Conservation (phyloP, 352 stramenopile species). For the Globisporangium nodosum region DNA sequence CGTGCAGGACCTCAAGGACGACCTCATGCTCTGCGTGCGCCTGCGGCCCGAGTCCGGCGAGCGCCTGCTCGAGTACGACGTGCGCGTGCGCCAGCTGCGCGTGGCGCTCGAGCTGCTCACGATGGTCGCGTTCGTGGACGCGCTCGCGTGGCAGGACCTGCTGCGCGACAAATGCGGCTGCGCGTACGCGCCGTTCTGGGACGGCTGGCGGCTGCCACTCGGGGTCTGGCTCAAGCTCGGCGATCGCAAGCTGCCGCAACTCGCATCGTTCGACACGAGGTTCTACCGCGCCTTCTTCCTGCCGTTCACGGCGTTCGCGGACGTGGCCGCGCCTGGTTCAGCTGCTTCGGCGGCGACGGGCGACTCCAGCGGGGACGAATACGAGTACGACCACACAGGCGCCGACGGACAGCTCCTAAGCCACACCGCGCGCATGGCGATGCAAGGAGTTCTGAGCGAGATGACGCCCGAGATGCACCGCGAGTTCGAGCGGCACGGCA, state of each 20-base stretch:
- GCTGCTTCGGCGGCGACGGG: not conserved
- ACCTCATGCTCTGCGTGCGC: slow-evolving; percentile 9
- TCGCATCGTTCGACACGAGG: not conserved
- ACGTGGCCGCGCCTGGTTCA: not conserved
- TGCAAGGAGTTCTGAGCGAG: slow-evolving; percentile 3
- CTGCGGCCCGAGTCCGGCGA: slow-evolving; percentile 2
- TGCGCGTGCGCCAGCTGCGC: slow-evolving; percentile 1
- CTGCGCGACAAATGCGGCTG: slow-evolving; percentile 7
- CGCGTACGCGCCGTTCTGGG: slow-evolving; percentile 4
- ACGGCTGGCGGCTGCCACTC: not conserved
- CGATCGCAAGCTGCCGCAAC: slow-evolving; percentile 1
- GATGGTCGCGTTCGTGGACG: slow-evolving; percentile 1
- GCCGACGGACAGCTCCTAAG: not conserved
- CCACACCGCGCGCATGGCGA: not conserved
- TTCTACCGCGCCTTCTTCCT: slow-evolving; percentile 6
- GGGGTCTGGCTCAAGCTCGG: slow-evolving; percentile 1
- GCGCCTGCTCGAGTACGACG: not conserved
- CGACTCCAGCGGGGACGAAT: not conserved
- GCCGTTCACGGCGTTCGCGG: not conserved
- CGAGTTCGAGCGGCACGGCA: not conserved
- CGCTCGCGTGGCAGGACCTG: slow-evolving; percentile 6
- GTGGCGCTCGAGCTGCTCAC: slow-evolving; percentile 7
- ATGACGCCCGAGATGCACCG: slow-evolving; percentile 5
- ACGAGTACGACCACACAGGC: not conserved
- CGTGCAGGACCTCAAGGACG: slow-evolving; percentile 2